Evolutionary conservation across 2,329 filamentous ascomycete species (phyloP), one percentile per base, ranked within the genome.

Genomic region (Colletotrichum tamarilloi): DNA sequence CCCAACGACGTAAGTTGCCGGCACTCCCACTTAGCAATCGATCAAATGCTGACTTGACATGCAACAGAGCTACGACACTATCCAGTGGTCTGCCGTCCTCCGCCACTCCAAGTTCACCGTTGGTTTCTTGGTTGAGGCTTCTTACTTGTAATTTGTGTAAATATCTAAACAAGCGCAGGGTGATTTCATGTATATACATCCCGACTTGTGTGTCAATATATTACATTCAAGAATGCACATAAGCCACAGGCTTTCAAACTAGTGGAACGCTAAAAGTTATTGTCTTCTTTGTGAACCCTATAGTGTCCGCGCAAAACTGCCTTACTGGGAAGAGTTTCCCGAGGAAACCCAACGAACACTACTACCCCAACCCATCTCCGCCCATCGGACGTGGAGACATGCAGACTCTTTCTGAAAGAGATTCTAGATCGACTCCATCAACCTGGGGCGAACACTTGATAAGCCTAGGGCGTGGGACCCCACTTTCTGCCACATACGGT

Each of bases 71-170:
- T 79, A 81, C 56, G 77, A 80, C 1, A 83, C 78, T 26, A 79
- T 84, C 64, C 77, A 79, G 76, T 84, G 82, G 80, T 76, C 80
- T 26, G 78, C 82, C 5, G 74, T 84, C 30, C 77, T 80, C 19
- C 76, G 81, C 5, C 83, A 84, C 74, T 73, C 79, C 69, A 80
- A 81, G 68, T 81, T 84, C 72, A 81, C 81, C 1, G 75, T 83
- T 11, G 82, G 81, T 2, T 84, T 83, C 68, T 69, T 83, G 8
- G 79, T 84, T 5, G 83, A 74, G 68, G 72, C 72, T 57, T 74
- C 72, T n/a, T 74, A 74, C 63, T 35, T 74, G 57, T 74, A 72
- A 35, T 67, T 35, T 53, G 1, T 26, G 16, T 16, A 28, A 5
- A n/a, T 5, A 42, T 16, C 16, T 22, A 1, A 22, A 12, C 6